Evolutionary conservation across 2,329 filamentous ascomycete species (phyloP).

Genomic region (Massarina eburnea): DNA sequence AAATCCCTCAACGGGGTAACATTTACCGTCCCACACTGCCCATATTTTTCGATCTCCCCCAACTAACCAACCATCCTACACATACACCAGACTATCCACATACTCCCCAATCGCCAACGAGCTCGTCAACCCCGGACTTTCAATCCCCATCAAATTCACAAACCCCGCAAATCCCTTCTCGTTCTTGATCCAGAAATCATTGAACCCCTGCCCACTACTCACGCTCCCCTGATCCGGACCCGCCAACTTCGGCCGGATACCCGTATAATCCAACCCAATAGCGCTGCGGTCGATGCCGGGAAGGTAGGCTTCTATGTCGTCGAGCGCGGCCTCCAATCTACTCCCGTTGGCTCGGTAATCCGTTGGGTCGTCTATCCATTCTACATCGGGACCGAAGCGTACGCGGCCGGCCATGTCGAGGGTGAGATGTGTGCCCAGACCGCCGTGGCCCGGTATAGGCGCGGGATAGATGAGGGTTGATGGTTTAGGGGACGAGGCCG

Average conservation of each 20-base stretch:
- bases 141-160: slow-evolving; percentile 88
- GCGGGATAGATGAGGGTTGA: slow-evolving; percentile 83
- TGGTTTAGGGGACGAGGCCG: slow-evolving; percentile 64
- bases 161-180: slow-evolving; percentile 81
- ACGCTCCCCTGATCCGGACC: slow-evolving; percentile 57
- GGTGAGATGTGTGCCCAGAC: slow-evolving; percentile 90
- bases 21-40: not conserved
- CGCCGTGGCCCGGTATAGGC: slow-evolving; percentile 76
- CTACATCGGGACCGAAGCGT: slow-evolving; percentile 91
- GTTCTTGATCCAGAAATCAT: slow-evolving; percentile 78
- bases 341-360: slow-evolving; percentile 69
- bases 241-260: slow-evolving; percentile 83
- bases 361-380: slow-evolving; percentile 76
- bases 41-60: not conserved
- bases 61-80: slow-evolving; percentile 10
- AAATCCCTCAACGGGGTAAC: too few species aligned
- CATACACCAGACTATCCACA: slow-evolving; percentile 63
- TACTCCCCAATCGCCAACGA: slow-evolving; percentile 80
- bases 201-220: slow-evolving; percentile 66
- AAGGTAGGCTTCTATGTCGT: slow-evolving; percentile 77
- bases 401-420: slow-evolving; percentile 82
- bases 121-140: slow-evolving; percentile 90
- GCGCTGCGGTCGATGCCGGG: slow-evolving; percentile 68
- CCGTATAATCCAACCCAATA: slow-evolving; percentile 82
- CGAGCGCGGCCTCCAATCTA: slow-evolving; percentile 67